A percentile compares a stretch with the other conserved stretches of the same genome.
Conservation (phyloP, 2,329 filamentous ascomycete species). For the Trichoderma hamatum region DNA sequence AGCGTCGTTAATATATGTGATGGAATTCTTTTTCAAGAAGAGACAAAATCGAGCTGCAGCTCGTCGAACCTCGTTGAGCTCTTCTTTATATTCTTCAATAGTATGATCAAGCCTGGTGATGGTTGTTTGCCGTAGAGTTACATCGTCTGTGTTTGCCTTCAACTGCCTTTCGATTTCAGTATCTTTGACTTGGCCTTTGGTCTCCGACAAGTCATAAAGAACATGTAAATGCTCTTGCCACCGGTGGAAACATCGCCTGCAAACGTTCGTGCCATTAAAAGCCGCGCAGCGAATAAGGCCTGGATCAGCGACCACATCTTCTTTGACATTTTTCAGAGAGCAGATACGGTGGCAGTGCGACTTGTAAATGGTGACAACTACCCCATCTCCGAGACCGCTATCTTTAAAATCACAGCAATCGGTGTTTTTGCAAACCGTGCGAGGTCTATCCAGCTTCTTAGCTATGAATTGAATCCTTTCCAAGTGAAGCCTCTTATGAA, state of each 20-base stretch:
- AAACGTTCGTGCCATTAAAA: neutral
- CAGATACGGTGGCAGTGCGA: conserved; percentile 29
- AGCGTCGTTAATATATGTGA: conserved; percentile 9
- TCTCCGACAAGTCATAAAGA: conserved; percentile 7
- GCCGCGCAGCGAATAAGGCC: conserved; percentile 1
- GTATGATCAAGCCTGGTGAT: neutral
- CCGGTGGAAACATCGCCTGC: neutral
- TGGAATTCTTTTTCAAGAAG: conserved; percentile 3
- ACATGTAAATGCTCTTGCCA: conserved; percentile 26
- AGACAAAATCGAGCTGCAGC: conserved; percentile 19
- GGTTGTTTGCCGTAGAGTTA: neutral
- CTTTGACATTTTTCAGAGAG: conserved; percentile 23
- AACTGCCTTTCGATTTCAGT: conserved; percentile 12
- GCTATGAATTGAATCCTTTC: conserved; percentile 20
- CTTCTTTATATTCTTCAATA: conserved; percentile 9
- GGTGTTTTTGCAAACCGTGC: conserved; percentile 25
- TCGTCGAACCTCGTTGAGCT: conserved; percentile 16
- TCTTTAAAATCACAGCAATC: conserved; percentile 28
- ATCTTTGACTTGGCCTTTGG: conserved; percentile 5
- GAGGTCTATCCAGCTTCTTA: neutral
- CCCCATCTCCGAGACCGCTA: neutral
- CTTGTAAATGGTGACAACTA: conserved; percentile 26
- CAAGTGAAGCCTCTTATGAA: conserved; percentile 8
- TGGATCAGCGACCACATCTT: conserved; percentile 23
- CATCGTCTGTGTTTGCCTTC: neutral